A percentile compares a stretch with the other conserved stretches of the same genome.
Evolutionary conservation across 805 yeast genomes (phyloP).

Genomic region (Schizosaccharomyces cryophilus): DNA sequence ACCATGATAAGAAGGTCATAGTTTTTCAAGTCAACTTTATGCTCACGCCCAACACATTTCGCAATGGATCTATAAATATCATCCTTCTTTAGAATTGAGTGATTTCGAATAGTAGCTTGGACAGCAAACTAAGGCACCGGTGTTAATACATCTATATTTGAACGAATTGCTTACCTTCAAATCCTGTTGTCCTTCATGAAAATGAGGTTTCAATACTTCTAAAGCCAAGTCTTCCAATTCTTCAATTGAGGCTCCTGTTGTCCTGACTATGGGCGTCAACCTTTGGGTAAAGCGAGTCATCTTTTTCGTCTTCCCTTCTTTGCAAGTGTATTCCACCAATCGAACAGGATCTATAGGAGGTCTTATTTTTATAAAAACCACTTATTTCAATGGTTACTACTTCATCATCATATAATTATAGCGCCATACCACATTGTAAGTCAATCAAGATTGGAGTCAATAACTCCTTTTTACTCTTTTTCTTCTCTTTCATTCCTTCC

Average conservation of each 20-base stretch:
- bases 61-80: constrained; percentile 57
- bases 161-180: constrained; percentile 4
- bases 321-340: constrained; percentile 39
- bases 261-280: constrained; percentile 51
- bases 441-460: constrained; percentile 7
- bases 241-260: constrained; percentile 46
- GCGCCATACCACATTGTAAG: constrained; percentile 22
- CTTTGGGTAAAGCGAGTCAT: constrained; percentile 54
- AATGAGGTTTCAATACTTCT: constrained; percentile 40
- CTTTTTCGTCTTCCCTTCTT: constrained; percentile 27
- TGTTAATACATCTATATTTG: too few relatives aligned
- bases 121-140: constrained; percentile 34
- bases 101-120: constrained; percentile 54
- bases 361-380: constrained; percentile 60
- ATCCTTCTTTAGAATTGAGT: constrained; percentile 42
- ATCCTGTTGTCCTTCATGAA: constrained; percentile 22
- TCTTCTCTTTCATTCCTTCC: constrained; percentile 26
- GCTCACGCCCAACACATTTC: constrained; percentile 46
- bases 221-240: constrained; percentile 39
- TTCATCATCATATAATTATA: too few relatives aligned
- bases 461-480: constrained; percentile 9
- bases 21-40: constrained; percentile 53
- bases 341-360: constrained; percentile 57
- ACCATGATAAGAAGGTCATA: constrained; percentile 60
- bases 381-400: constrained; percentile 8